Percentiles rank a stretch among this genome's conserved stretches.
phyloP scores from a whole-genome alignment of 192 early-diverging fungal genomes.

The Coemansia sp. region DNA sequence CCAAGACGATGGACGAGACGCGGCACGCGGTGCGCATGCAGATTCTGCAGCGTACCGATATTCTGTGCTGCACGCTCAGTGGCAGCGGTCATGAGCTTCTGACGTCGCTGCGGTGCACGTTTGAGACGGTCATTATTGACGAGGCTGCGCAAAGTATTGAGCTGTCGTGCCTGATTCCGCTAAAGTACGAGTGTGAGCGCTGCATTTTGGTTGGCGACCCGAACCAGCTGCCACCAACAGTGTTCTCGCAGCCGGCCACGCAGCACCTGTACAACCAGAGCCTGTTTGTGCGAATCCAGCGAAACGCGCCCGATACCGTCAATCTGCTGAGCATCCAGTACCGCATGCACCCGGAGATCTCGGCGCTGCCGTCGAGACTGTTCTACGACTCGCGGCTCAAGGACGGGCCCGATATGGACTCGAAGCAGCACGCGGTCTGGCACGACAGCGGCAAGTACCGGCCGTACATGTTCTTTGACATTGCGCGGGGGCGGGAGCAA shows the following conservation, averaged over 20 bases:
- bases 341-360: constrained; percentile 94
- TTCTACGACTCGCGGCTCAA: constrained; percentile 76
- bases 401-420: constrained; percentile 69
- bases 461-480: constrained; percentile 79
- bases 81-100: constrained; percentile 85
- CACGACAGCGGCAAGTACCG: constrained; percentile 56
- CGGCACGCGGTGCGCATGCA: constrained; percentile 58
- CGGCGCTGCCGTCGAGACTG: constrained; percentile 66
- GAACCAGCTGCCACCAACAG: constrained; percentile 90
- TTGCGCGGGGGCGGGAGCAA: constrained; percentile 62
- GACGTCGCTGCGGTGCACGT: constrained; percentile 58
- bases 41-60: constrained; percentile 73
- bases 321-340: constrained; percentile 91
- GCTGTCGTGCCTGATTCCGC: constrained; percentile 79
- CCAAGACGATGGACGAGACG: constrained; percentile 48
- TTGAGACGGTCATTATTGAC: constrained; percentile 89
- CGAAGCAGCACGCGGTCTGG: constrained; percentile 66
- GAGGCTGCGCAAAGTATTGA: constrained; percentile 95
- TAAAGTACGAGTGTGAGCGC: constrained; percentile 73
- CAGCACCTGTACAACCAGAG: constrained; percentile 77
- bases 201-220: constrained; percentile 93
- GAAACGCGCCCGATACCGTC: constrained; percentile 57
- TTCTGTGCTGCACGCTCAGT: constrained; percentile 78
- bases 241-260: constrained; percentile 67
- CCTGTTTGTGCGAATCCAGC: constrained; percentile 86